Conservation (phyloP, 75 land plant genomes). For the Pseudotsuga menziesii region DNA sequence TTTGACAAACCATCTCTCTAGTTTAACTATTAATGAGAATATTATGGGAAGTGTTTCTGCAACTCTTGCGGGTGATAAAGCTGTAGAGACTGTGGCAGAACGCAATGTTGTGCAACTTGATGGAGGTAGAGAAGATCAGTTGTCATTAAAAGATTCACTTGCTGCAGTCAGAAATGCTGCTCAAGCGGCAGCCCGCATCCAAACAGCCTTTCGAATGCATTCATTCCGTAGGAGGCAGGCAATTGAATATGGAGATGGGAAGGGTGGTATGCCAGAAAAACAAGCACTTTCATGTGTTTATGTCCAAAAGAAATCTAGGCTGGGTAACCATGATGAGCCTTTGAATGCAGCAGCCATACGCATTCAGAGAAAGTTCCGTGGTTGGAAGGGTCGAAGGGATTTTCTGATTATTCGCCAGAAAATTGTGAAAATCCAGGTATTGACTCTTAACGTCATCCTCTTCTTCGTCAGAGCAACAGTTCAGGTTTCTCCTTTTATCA, state of each 20-base stretch:
- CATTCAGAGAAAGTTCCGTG: constrained; percentile 82
- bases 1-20: constrained; percentile 59
- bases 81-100: constrained; percentile 30
- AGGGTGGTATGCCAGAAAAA: constrained; percentile 32
- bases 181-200: constrained; percentile 82
- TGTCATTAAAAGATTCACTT: constrained; percentile 44
- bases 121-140: constrained; percentile 22
- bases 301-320: constrained; percentile 28
- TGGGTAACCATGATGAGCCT: constrained; percentile 36
- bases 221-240: constrained; percentile 56
- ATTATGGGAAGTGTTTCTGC: constrained; percentile 17
- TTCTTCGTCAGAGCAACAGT: not conserved
- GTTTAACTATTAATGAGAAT: constrained; percentile 34
- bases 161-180: constrained; percentile 84
- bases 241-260: constrained; percentile 17
- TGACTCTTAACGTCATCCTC: not conserved
- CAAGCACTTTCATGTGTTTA: constrained; percentile 33
- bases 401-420: constrained; percentile 65
- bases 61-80: constrained; percentile 44
- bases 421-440: constrained; percentile 79
- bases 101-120: constrained; percentile 20
- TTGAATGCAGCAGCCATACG: constrained; percentile 63
- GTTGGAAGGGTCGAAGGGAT: constrained; percentile 78
- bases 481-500: not conserved
- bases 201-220: constrained; percentile 54